Evolutionary conservation across 768 basidiomycete species (phyloP), one percentile per base, ranked within the genome.

Genomic region (Rhizopogon vulgaris): DNA sequence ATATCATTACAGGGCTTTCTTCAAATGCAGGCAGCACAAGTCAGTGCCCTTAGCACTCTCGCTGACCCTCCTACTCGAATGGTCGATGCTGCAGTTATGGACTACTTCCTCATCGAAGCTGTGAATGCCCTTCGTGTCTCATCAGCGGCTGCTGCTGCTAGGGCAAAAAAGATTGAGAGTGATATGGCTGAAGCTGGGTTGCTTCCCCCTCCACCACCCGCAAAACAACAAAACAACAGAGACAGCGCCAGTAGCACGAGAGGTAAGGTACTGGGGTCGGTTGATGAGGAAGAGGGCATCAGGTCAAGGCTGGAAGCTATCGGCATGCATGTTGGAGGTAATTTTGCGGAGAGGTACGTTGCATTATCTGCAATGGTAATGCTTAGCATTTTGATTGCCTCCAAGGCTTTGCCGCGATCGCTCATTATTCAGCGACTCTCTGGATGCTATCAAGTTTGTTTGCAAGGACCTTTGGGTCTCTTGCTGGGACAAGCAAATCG

Each of bases 401-500:
- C 25, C 7, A 60, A 95, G 94, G 56, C 66, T 95, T 52, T 87
- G 86, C 63, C 78, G 85, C 34, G 85, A 90, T 55, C 75, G 85
- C 58, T 73, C 82, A 30, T 75, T 89, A 49, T 90, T 95, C 52
- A 68, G 81, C 0, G 88, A 94, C 63, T 87, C 91, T 0, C 75
- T 97, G 6, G 94, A 97, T 55, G 84, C 81, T 9, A 84, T 97
- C 71, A 96, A 97, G 67, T 96, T 96, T 62, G 78, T 97, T 52
- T 97, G 94, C 73, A 97, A 97, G 63, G 94, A 97, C 52, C 71
- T 97, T n/a, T 97, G 94, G 90, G 74, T 82, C 0, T 82, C 85
- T 18, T 87, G 87, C 51, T 96, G 90, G 85, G 89, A 93, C 48
- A 94, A 94, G 64, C 94, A 95, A 65, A 90, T 96, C 1, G 94